These are phyloP conservation scores for Pestalotiopsis sp. DNA, from an alignment of 2,329 filamentous ascomycete species.

Conservation along the genomic window DNA sequence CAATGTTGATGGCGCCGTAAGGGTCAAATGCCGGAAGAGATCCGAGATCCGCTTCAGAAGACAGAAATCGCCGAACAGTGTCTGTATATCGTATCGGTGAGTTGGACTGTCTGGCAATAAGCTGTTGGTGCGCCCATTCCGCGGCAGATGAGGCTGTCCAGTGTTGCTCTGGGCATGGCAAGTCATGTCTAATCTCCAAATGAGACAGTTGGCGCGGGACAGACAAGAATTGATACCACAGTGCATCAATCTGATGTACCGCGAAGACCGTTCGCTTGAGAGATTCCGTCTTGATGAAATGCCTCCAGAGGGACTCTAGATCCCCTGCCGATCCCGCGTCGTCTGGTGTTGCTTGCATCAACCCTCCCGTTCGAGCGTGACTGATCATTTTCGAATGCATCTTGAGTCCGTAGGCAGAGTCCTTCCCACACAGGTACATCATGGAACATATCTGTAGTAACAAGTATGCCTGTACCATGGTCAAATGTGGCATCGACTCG, in stretches of 20 bases:
- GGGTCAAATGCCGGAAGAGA: slow-evolving; percentile 3
- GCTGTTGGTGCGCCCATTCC: slow-evolving; percentile 1
- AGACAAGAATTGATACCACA: slow-evolving; percentile 2
- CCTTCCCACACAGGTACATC: slow-evolving; percentile 5
- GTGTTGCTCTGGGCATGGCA: background rate
- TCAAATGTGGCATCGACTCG: background rate
- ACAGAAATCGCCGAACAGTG: background rate
- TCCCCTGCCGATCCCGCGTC: background rate
- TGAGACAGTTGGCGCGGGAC: background rate
- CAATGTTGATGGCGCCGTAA: slow-evolving; percentile 6
- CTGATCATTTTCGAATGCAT: slow-evolving; percentile 5
- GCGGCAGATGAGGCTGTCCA: background rate
- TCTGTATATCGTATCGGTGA: background rate
- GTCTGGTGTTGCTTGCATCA: background rate
- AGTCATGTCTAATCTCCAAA: slow-evolving; percentile 5
- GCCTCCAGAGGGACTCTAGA: background rate
- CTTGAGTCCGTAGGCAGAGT: slow-evolving; percentile 1
- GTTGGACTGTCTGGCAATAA: background rate
- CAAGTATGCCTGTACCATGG: slow-evolving; percentile 3
- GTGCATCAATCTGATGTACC: slow-evolving; percentile 5
- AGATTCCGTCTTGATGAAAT: background rate
- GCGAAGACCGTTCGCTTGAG: background rate
- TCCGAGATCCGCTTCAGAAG: background rate
- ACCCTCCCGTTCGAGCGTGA: background rate
- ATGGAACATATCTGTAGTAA: slow-evolving; percentile 3